phyloP scores from a whole-genome alignment of 306 rosid genomes.

The Myrica gale region DNA sequence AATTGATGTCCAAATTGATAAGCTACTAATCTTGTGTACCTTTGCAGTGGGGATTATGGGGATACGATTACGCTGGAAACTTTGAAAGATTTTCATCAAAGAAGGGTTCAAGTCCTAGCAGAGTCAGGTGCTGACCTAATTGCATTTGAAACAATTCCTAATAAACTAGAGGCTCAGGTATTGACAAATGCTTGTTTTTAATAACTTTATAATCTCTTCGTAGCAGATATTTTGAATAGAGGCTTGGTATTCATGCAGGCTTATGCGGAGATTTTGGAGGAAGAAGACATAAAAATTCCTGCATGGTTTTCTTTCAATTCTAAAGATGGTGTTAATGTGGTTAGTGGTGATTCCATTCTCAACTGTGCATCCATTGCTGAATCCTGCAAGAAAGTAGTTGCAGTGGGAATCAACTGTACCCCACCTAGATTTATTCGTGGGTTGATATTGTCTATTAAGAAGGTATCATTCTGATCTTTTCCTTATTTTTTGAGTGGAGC shows the following conservation, averaged over 20 bases:
- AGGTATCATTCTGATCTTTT: constrained; percentile 34
- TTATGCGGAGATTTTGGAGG: constrained; percentile 47
- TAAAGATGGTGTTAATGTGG: constrained; percentile 56
- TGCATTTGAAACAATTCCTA: constrained; percentile 60
- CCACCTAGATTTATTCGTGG: constrained; percentile 57
- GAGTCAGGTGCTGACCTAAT: constrained; percentile 53
- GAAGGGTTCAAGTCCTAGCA: constrained; percentile 60
- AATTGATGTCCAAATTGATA: not conserved
- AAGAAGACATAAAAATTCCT: constrained; percentile 46
- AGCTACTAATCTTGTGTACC: constrained; percentile 4
- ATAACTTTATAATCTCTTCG: not conserved
- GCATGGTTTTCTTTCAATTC: constrained; percentile 62
- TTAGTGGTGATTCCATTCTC: constrained; percentile 50
- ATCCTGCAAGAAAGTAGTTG: constrained; percentile 47
- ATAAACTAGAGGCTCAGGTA: constrained; percentile 64
- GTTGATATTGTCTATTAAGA: constrained; percentile 46
- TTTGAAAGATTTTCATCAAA: constrained; percentile 53
- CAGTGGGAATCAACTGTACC: constrained; percentile 61
- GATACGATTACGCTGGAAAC: constrained; percentile 36
- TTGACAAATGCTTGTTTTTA: not conserved
- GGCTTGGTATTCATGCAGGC: constrained; percentile 35
- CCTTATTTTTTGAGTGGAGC: not conserved
- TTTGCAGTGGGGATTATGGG: constrained; percentile 49
- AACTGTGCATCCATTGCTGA: constrained; percentile 52
- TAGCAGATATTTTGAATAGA: not conserved